Conservation (phyloP, 2,329 filamentous ascomycete genomes). For the Phialophora tarda region DNA sequence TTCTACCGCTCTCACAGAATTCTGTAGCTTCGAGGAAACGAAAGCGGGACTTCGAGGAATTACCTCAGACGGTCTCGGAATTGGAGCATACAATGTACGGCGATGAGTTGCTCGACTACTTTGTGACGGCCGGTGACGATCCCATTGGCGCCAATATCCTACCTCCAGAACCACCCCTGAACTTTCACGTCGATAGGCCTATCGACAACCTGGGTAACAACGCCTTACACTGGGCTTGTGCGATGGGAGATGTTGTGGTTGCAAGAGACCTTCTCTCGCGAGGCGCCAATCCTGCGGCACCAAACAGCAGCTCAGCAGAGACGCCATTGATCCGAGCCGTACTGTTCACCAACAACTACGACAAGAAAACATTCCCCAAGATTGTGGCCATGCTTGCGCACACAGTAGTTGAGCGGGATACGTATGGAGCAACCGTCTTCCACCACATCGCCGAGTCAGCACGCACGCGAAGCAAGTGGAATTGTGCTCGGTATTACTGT, state of each 20-base stretch:
- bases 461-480: conserved; percentile 81
- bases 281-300: conserved; percentile 75
- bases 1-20: conserved; percentile 71
- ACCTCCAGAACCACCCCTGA: conserved; percentile 78
- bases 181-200: conserved; percentile 87
- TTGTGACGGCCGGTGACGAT: conserved; percentile 82
- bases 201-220: conserved; percentile 94
- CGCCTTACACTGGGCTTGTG: conserved; percentile 93
- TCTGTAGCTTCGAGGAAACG: conserved; percentile 68
- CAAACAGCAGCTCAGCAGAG: conserved; percentile 77
- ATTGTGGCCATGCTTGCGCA: conserved; percentile 83
- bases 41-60: conserved; percentile 72
- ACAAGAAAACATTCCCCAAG: conserved; percentile 86
- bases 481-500: conserved; percentile 89
- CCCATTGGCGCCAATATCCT: conserved; percentile 63
- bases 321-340: conserved; percentile 94
- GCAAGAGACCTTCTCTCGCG: conserved; percentile 85
- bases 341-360: conserved; percentile 95
- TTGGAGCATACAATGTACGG: conserved; percentile 90
- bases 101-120: conserved; percentile 94
- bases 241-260: conserved; percentile 94
- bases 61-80: conserved; percentile 56
- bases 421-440: conserved; percentile 83
- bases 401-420: conserved; percentile 80
- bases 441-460: conserved; percentile 93